Percentiles rank a stretch among this genome's conserved stretches.
These are phyloP conservation scores for Serendipita sp. DNA, from an alignment of 768 basidiomycete species.

Conservation along the genomic window DNA sequence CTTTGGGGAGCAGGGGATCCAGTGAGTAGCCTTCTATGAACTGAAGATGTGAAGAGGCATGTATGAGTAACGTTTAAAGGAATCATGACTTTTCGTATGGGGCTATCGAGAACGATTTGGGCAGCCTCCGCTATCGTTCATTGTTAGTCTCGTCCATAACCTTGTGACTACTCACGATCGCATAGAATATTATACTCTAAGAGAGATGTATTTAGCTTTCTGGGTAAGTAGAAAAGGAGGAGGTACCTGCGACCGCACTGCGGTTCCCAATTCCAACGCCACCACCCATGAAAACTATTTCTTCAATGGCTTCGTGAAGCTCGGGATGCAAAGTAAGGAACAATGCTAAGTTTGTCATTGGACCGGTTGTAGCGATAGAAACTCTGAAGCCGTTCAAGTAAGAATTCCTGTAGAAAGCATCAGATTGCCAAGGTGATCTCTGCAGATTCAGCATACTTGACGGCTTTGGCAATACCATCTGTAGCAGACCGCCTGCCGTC, in stretches of 20 bases:
- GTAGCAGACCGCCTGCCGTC: slow-evolving; percentile 26
- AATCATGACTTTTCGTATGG: slow-evolving; percentile 57
- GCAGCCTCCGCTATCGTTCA: slow-evolving; percentile 52
- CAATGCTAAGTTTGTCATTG: slow-evolving; percentile 54
- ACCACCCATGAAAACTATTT: slow-evolving; percentile 85
- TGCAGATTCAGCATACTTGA: slow-evolving; percentile 16
- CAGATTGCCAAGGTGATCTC: slow-evolving; percentile 4
- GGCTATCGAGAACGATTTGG: slow-evolving; percentile 60
- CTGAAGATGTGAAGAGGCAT: slow-evolving; percentile 47
- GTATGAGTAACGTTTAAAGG: slow-evolving; percentile 82
- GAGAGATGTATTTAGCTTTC: neutral
- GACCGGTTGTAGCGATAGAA: slow-evolving; percentile 59
- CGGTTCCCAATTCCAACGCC: slow-evolving; percentile 72
- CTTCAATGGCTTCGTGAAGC: slow-evolving; percentile 38
- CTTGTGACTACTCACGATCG: slow-evolving; percentile 42
- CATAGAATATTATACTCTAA: slow-evolving; percentile 68
- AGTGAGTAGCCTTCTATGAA: slow-evolving; percentile 38
- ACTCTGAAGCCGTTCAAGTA: slow-evolving; percentile 35
- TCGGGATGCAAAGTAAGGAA: slow-evolving; percentile 29
- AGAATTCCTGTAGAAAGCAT: slow-evolving; percentile 5
- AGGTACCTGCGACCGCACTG: slow-evolving; percentile 39
- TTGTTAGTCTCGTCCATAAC: neutral
- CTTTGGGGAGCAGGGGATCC: slow-evolving; percentile 13
- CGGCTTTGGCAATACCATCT: slow-evolving; percentile 46
- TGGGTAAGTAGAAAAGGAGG: neutral